Base-by-base conservation (phyloP, 202 grass and related monocot species). In the Carex arenaria region DNA sequence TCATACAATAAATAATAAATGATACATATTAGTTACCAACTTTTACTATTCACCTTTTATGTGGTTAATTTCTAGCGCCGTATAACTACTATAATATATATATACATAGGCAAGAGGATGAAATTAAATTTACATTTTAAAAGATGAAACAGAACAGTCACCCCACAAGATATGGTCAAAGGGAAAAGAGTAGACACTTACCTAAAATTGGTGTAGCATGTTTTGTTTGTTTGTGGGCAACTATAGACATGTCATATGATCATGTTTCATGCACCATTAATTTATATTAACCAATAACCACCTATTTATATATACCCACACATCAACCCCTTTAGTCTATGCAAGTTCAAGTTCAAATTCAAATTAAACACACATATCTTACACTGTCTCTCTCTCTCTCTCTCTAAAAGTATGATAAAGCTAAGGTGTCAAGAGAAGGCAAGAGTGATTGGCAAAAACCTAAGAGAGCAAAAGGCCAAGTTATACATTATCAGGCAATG, bases 401-500 rank as follows among this genome's bases (percentile, higher is more conserved):
- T 56, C 45, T 53, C 14, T 8, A 42, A 67, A 69, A 57, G 15
- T 67, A 82, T 82, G 64, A 85, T 90, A 83, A 85, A 67, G 84
- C 22, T 74, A 84, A 51, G 73, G 82, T 87, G 62, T 73, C 57
- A 83, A 82, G 89, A 64, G 68, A 86, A 86, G 22, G 47, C 63
- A 60, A 89, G 18, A 90, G 87, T 49, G 9, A 17, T 77, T 18
- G 75, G 26, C 54, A 81, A 67, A 85, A 68, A 65, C 12, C 61
- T 81, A 42, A 85, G 82, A 87, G 82, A 90, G 69, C 82, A 73
- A 75, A 85, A 60, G 77, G 83, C 86, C 40, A 67, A 59, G 56
- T 53, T 95, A 34, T 87, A 82, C 42, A 89, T 92, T 71, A 87
- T 86, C 34, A 10, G 75, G 31, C 85, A 85, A 81, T 92, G 85